These are phyloP conservation scores for Talaromyces funiculosus DNA, from an alignment of 2,329 filamentous ascomycete genomes.

Conservation along the genomic window DNA sequence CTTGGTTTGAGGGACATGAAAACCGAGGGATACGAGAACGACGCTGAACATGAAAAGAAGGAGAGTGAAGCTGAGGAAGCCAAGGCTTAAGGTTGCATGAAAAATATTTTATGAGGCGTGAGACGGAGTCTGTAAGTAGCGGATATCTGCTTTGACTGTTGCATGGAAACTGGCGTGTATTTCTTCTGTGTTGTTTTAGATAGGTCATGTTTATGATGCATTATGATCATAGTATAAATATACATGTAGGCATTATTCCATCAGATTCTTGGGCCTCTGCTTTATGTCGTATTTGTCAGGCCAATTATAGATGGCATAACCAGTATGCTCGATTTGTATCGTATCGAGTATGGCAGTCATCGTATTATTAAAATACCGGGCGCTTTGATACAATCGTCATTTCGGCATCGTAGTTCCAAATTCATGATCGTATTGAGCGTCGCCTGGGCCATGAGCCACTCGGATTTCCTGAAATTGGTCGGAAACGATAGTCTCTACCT, in stretches of 20 bases:
- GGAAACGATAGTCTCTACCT: background rate
- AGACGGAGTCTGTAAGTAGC: slow-evolving; percentile 10
- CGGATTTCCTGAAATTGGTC: background rate
- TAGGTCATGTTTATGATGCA: background rate
- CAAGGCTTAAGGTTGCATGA: slow-evolving; percentile 13
- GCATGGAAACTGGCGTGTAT: slow-evolving; percentile 9
- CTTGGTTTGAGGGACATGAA: slow-evolving; percentile 90
- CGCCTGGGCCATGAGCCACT: background rate
- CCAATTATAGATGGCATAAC: background rate
- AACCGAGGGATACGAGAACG: slow-evolving; percentile 73
- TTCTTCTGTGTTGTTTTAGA: slow-evolving; percentile 11
- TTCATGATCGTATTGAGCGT: background rate
- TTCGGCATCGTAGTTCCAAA: background rate
- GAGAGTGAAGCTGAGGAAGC: slow-evolving; percentile 23
- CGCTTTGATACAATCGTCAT: background rate
- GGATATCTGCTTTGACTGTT: background rate
- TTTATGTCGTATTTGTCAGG: background rate
- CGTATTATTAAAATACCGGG: background rate
- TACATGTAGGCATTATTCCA: background rate
- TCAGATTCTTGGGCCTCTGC: background rate
- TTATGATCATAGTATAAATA: background rate
- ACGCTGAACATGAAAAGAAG: slow-evolving; percentile 25
- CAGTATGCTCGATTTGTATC: background rate
- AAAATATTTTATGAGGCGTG: background rate
- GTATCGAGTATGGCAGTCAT: background rate